phyloP scores from a whole-genome alignment of 208 protist genomes.

The Leishmania tarentolae region DNA sequence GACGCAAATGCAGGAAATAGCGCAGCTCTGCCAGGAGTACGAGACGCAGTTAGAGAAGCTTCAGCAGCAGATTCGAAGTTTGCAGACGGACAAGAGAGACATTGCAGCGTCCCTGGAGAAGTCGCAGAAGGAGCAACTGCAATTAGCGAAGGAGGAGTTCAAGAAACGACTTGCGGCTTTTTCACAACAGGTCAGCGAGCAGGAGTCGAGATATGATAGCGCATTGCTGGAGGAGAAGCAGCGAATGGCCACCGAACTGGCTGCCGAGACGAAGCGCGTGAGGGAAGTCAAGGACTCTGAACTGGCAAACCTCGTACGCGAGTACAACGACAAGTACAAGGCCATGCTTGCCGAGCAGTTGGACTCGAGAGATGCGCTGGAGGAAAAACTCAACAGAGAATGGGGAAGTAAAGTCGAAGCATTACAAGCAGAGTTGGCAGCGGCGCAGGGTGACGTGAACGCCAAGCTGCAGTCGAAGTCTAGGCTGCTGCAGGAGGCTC shows the following conservation, averaged over 20 bases:
- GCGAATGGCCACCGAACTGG: slow-evolving; percentile 31
- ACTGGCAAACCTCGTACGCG: slow-evolving; percentile 70
- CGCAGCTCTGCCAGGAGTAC: slow-evolving; percentile 76
- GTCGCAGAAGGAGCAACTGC: slow-evolving; percentile 36
- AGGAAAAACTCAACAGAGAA: slow-evolving; percentile 50
- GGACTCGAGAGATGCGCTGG: slow-evolving; percentile 73
- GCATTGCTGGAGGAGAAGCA: slow-evolving; percentile 28
- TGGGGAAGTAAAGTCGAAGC: slow-evolving; percentile 42
- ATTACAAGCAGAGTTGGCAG: slow-evolving; percentile 36
- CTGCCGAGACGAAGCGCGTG: slow-evolving; percentile 41
- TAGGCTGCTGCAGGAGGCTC: slow-evolving; percentile 30
- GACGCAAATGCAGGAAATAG: slow-evolving; percentile 86
- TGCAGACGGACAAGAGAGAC: slow-evolving; percentile 32
- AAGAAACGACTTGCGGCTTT: slow-evolving; percentile 34
- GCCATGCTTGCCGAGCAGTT: slow-evolving; percentile 92
- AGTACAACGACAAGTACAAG: slow-evolving; percentile 95
- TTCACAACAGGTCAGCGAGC: slow-evolving; percentile 29
- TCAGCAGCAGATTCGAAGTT: slow-evolving; percentile 20
- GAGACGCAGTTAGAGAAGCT: slow-evolving; percentile 52
- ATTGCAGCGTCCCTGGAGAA: slow-evolving; percentile 28
- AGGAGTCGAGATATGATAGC: slow-evolving; percentile 53
- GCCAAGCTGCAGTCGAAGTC: slow-evolving; percentile 30
- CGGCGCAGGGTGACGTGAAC: slow-evolving; percentile 20
- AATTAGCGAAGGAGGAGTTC: slow-evolving; percentile 45
- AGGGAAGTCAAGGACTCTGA: slow-evolving; percentile 67